These are phyloP conservation scores for Chlorociboria aeruginascens DNA, from an alignment of 495 filamentous ascomycete species.

Conservation along the genomic window DNA sequence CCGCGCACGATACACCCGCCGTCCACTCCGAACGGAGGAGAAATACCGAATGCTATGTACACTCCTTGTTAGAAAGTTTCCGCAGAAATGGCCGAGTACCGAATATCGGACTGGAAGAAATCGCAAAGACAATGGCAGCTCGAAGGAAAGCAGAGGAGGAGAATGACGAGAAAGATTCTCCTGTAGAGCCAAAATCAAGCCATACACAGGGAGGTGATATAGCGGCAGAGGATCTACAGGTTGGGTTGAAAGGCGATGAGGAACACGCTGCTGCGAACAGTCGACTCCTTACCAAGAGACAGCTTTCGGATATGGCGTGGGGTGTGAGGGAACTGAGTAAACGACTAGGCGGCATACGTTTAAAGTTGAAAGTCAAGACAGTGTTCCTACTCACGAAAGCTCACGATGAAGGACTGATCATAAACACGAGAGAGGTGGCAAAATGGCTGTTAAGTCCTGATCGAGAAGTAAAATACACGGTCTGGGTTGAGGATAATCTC, in stretches of 20 bases:
- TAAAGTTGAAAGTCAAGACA: constrained; percentile 68
- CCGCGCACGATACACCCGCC: constrained; percentile 33
- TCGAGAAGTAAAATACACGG: constrained; percentile 53
- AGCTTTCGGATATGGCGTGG: constrained; percentile 91
- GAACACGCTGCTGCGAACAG: constrained; percentile 27
- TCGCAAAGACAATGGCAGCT: constrained; percentile 11
- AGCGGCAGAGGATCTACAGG: too few species aligned
- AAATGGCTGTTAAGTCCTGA: constrained; percentile 78
- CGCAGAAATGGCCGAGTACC: constrained; percentile 2
- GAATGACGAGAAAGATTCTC: background rate
- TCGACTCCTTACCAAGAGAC: constrained; percentile 74
- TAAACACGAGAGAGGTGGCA: constrained; percentile 62
- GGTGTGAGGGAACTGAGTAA: constrained; percentile 86
- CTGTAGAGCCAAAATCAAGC: constrained; percentile 9
- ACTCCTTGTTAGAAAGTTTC: constrained; percentile 54
- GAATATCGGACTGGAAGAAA: constrained; percentile 11
- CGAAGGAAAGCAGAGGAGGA: background rate
- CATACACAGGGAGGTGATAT: background rate
- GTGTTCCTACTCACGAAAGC: constrained; percentile 87
- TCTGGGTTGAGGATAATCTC: constrained; percentile 72
- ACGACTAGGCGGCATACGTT: constrained; percentile 61
- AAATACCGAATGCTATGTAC: constrained; percentile 69
- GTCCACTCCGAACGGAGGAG: constrained; percentile 29
- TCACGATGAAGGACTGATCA: constrained; percentile 71
- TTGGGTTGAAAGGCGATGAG: too few species aligned